These are phyloP conservation scores for Seiridium cupressi DNA, from an alignment of 2,329 filamentous ascomycete species.

Conservation along the genomic window DNA sequence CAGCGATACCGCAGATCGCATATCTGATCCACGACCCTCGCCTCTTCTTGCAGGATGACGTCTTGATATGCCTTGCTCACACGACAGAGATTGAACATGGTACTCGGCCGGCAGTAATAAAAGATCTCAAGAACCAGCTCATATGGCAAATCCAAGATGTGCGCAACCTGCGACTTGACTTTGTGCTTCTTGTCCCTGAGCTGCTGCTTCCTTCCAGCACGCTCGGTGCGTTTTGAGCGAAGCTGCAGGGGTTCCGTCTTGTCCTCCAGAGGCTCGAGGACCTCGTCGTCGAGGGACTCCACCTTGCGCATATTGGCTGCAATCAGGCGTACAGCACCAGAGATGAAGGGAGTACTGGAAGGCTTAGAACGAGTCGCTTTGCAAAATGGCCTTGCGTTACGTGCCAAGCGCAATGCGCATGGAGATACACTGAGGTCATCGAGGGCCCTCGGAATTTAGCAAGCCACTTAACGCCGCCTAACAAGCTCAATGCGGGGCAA, in stretches of 20 bases:
- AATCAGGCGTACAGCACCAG: neutral
- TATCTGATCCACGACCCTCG: slow-evolving; percentile 40
- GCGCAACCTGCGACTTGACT: slow-evolving; percentile 22
- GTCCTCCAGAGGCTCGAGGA: slow-evolving; percentile 40
- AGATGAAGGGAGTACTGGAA: neutral
- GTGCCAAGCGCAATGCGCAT: too few species aligned
- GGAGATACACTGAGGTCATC: neutral
- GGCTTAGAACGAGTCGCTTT: neutral
- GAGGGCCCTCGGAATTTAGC: neutral
- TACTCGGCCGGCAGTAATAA: slow-evolving; percentile 44
- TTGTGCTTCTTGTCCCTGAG: slow-evolving; percentile 32
- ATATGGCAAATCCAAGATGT: slow-evolving; percentile 47
- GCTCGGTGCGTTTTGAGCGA: slow-evolving; percentile 51
- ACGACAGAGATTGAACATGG: slow-evolving; percentile 44
- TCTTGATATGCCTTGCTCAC: slow-evolving; percentile 38
- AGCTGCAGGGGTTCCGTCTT: slow-evolving; percentile 44
- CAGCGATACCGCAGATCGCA: slow-evolving; percentile 45
- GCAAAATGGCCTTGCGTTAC: too few species aligned
- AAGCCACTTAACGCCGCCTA: neutral
- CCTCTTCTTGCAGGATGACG: slow-evolving; percentile 44
- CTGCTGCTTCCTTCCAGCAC: slow-evolving; percentile 40
- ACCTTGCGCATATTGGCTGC: slow-evolving; percentile 12
- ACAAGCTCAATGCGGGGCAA: neutral
- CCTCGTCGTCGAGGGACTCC: slow-evolving; percentile 32
- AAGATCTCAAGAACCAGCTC: slow-evolving; percentile 51